Evolutionary conservation across 2,329 filamentous ascomycete genomes (phyloP), one percentile per base, ranked within the genome.

Genomic region (Chalaropsis thielavioides): DNA sequence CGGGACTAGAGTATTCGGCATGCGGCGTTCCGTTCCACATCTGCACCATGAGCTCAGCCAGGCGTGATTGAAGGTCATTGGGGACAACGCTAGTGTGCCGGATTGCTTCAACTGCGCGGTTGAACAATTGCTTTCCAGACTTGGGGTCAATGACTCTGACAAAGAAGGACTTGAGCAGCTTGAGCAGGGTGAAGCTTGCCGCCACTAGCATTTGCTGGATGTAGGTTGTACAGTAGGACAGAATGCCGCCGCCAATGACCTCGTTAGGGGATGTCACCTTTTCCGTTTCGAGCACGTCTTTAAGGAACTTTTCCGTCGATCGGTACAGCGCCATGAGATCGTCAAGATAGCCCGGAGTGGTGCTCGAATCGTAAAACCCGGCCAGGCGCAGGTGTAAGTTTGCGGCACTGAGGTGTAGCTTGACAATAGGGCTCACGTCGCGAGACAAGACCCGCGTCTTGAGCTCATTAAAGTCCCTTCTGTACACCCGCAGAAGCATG

Each of bases 191-290:
- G 70, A 91, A 91, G 2, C 86, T 85, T 4, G 86, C 88, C 1
- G 88, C 89, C n/a, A 92, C 83, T 65, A 91, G 83, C 86, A 92
- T 92, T 74, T 92, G 89, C 72, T 90, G 85, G 63, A 92, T 83
- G 73, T 92, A 92, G 72, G 87, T 90, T 68, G 83, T 86, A 31
- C 84, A 82, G 70, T 88, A 86, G 61, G 81, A 80, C 35, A 90
- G 76, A 61, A 87, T 80, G 61, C 80, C 79, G 7, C 82, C 79
- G 63, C 75, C 75, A 43, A 74, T 76, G 60, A 75, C 74, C 40
- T 80, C 78, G 46, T 75, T 75, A 1, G 77, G 75, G 11, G 78
- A 78, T 2, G 75, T 76, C 13, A 75, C 74, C 68, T 80, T 80
- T 61, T 80, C 76, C 43, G 81, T 79, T 69, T 81, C 79, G 64